Evolutionary conservation across 805 yeast species (phyloP), one percentile per base, ranked within the genome.

Genomic region (Yarrowia hollandica): DNA sequence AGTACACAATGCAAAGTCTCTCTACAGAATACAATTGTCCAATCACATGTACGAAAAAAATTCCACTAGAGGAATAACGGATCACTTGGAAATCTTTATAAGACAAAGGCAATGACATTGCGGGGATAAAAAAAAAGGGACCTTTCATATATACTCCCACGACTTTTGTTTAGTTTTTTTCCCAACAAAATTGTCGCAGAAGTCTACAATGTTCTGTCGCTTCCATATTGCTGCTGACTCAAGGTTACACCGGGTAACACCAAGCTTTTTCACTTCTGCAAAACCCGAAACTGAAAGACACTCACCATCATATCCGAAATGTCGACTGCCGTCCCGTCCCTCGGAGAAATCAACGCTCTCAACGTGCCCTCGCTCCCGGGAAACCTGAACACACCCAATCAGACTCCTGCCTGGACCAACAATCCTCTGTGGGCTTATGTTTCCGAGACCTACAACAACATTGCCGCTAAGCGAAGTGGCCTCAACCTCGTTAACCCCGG

Each of bases 401-500:
- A 35, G 46, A 28, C 57, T 21, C 62, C 65, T 9, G 56, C 66
- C n/a, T 86, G 91, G 92, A 81, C 89, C 5, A 81, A 90, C 39
- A 88, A 88, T 75, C 96, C 96, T 55, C 81, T 89, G 48, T 86
- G 86, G 69, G 82, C 88, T 61, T 89, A 84, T 75, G 77, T 87
- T 66, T 83, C 87, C 71, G 88, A 86, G 69, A 87, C 85, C 63
- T 86, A 88, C 73, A 80, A 76, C 68, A 81, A 84, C 65, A 79
- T 90, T 62, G 75, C 83, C 63, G 85, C 84, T 66, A 96, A 90
- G 73, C 84, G 98, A 72, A 79, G 82, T 62, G 82, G 92, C 7
- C 79, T 91, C 65, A 90, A 90, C 60, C 82, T 94, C 72, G 76
- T 82, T 67, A 89, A 90, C 76, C 99, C 99, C 60, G 98, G 98